Evolutionary conservation across 2,329 filamentous ascomycete genomes (phyloP), one percentile per base, ranked within the genome.

Genomic region (Penicillium rolfsii): DNA sequence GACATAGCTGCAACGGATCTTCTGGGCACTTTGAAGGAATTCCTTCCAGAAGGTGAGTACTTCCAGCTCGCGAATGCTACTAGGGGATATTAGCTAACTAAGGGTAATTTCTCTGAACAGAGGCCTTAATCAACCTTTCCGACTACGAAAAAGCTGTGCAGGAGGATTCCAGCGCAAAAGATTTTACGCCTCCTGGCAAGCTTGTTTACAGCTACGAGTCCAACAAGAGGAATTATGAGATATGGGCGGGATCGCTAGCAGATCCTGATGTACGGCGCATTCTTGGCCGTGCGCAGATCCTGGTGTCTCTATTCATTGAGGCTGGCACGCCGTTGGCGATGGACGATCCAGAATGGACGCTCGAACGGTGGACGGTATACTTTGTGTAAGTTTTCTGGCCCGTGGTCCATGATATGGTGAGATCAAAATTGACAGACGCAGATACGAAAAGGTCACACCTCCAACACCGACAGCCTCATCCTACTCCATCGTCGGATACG

Each of bases 331-430:
- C 87, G 40, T 87, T 97, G 49, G 85, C 85, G 16, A 80, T 89
- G 2, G 87, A 93, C 41, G 84, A 90, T 55, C 84, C 89, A 0
- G 89, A 93, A 63, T 89, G 87, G 83, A 88, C 87, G 0, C 77
- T 89, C 22, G 86, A 93, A 62, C 86, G 94, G 70, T 99, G 95
- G 95, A 93, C 91, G 0, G 80, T 98, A n/a, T 98, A 93, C 78
- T 88, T 97, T 67, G 81, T 97, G 58, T 94, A 90, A 76, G 75
- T 57, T 6, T 41, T 12, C 30, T 26, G 5, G 6, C 16, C 6
- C 6, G 5, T 12, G 6, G 1, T 28, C n/a, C 2, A 16, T 8
- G 4, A 9, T 28, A 11, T 16, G 16, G 7, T 28, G 3, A 11
- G 14, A 9, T 35, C 24, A 24, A 22, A n/a, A 67, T 59, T 73